Evolutionary conservation across 345 rosid genomes (phyloP).

Genomic region (Melaleuca quinquenervia): DNA sequence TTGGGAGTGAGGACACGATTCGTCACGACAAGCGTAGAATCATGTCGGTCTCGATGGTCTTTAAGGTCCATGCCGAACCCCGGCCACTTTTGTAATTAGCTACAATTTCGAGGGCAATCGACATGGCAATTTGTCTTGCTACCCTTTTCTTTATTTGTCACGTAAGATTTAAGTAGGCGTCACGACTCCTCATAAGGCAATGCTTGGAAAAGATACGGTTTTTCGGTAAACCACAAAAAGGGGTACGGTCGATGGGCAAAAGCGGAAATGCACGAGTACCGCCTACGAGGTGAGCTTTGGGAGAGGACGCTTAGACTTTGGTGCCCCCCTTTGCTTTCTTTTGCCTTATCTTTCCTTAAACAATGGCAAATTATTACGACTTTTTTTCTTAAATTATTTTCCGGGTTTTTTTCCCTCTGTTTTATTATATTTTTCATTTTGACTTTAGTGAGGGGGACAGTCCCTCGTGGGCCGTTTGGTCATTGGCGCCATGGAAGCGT

Average conservation of each 20-base stretch:
- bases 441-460: background rate
- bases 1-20: background rate
- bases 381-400: background rate
- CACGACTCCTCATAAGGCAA: background rate
- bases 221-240: background rate
- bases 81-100: background rate
- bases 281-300: background rate
- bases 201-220: background rate
- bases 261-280: background rate
- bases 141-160: background rate
- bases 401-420: too few relatives aligned
- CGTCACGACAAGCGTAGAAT: background rate
- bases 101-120: background rate
- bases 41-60: background rate
- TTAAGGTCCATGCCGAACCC: background rate
- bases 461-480: background rate
- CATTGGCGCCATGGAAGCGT: constrained; percentile 1
- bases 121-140: background rate
- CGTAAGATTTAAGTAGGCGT: background rate
- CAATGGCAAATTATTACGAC: rapidly evolving
- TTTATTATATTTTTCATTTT: background rate
- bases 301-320: background rate
- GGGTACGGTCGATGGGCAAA: background rate
- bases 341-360: background rate
- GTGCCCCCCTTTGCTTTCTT: background rate